Evolutionary conservation across 176 grass and related monocot species (phyloP).

Genomic region (Saccharum officinarum): DNA sequence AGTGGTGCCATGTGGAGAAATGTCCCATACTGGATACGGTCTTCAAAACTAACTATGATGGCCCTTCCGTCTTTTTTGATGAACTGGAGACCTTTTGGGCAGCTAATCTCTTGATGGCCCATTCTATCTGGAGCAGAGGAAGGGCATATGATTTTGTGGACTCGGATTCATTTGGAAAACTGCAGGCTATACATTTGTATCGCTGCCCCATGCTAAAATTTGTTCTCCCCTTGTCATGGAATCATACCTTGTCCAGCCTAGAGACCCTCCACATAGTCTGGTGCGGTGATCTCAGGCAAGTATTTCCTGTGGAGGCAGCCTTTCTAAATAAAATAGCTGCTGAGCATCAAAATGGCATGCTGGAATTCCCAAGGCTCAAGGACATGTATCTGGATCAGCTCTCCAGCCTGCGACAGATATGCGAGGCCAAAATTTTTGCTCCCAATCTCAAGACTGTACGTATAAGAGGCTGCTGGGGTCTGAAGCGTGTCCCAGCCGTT

Average conservation of each 20-base stretch:
- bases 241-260: not conserved
- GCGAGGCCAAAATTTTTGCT: not conserved
- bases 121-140: not conserved
- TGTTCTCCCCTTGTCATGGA: not conserved
- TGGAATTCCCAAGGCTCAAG: slow-evolving; percentile 18
- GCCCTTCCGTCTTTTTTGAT: not conserved
- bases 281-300: not conserved
- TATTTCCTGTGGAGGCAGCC: not conserved
- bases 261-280: not conserved
- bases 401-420: not conserved
- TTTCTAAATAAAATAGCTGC: not conserved
- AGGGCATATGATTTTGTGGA: not conserved
- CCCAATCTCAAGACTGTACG: not conserved
- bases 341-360: not conserved
- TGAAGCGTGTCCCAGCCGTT: not conserved
- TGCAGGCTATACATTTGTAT: not conserved
- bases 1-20: not conserved
- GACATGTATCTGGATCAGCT: not conserved
- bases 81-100: not conserved
- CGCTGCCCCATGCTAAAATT: not conserved
- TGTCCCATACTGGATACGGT: not conserved
- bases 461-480: not conserved
- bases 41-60: not conserved
- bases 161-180: fast-evolving
- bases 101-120: not conserved